A percentile compares a stretch with the other conserved stretches of the same genome.
Evolutionary conservation across 2,329 filamentous ascomycete genomes (phyloP).

Genomic region (Pestalotiopsis sp.): DNA sequence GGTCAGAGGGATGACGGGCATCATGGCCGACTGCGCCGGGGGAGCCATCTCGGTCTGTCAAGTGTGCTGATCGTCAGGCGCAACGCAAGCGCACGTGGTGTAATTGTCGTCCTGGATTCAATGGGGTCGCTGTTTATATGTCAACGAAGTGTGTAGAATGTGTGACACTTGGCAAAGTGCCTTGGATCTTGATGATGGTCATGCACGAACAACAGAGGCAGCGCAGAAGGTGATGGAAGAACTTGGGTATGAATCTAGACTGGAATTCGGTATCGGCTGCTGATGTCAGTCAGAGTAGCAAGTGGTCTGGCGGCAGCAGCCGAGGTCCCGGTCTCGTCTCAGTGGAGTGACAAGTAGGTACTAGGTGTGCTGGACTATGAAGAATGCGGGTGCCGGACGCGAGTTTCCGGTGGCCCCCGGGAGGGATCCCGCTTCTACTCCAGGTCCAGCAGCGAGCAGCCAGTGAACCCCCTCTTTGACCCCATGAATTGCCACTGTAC

Average conservation of each 20-base stretch:
- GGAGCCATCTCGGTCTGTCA: conserved; percentile 28
- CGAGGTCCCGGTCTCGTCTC: neutral
- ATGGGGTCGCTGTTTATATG: neutral
- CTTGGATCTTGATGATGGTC: neutral
- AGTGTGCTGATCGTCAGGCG: neutral
- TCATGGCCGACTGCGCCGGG: conserved; percentile 40
- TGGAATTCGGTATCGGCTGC: neutral
- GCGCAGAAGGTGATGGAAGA: conserved; percentile 9
- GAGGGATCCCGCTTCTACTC: neutral
- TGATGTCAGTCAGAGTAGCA: conserved; percentile 10
- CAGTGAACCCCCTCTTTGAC: neutral
- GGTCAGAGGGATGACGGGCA: conserved; percentile 83
- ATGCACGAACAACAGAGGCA: neutral
- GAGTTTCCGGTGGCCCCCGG: neutral
- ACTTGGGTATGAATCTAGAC: neutral
- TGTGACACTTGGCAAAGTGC: neutral
- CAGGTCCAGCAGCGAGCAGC: neutral
- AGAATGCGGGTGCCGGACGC: neutral
- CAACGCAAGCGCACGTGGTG: neutral
- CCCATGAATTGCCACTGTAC: neutral
- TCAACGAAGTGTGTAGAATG: neutral
- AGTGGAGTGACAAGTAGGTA: neutral
- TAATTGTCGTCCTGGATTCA: neutral
- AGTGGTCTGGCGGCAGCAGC: neutral
- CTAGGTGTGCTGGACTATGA: neutral